These are phyloP conservation scores for Phylloporus sp. DNA, from an alignment of 768 basidiomycete genomes.

Conservation along the genomic window DNA sequence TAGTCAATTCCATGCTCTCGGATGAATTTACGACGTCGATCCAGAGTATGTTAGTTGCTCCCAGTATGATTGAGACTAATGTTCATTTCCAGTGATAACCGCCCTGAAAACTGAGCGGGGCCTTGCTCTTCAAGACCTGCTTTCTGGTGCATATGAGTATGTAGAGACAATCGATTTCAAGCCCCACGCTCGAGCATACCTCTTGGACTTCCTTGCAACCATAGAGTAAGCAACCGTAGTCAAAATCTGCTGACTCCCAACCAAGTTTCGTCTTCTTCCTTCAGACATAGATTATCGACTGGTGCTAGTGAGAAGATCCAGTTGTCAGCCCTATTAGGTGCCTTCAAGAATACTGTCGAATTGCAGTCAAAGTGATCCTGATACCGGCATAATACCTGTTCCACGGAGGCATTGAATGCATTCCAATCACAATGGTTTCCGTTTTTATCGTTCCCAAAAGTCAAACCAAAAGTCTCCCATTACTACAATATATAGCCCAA, in stretches of 20 bases:
- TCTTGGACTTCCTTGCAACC: conserved; percentile 92
- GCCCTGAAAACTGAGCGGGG: conserved; percentile 88
- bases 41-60: conserved; percentile 48
- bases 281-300: conserved; percentile 84
- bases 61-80: not conserved
- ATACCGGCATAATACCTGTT: not conserved
- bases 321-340: conserved; percentile 83
- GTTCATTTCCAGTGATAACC: conserved; percentile 66
- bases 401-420: not conserved
- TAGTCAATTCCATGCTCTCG: conserved; percentile 92
- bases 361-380: conserved; percentile 45
- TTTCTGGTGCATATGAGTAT: conserved; percentile 89
- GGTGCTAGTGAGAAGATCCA: conserved; percentile 96
- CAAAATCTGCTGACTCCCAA: not conserved
- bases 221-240: conserved; percentile 66
- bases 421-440: not conserved
- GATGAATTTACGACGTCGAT: conserved; percentile 95
- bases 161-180: conserved; percentile 83
- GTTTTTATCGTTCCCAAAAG: not conserved
- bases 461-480: not conserved
- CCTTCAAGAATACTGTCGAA: conserved; percentile 92
- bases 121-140: conserved; percentile 90
- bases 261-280: not conserved
- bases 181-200: conserved; percentile 80
- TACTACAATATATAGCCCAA: conserved; percentile 1